phyloP scores from a whole-genome alignment of 495 filamentous ascomycete genomes.

The Hypoxylon rickii region DNA sequence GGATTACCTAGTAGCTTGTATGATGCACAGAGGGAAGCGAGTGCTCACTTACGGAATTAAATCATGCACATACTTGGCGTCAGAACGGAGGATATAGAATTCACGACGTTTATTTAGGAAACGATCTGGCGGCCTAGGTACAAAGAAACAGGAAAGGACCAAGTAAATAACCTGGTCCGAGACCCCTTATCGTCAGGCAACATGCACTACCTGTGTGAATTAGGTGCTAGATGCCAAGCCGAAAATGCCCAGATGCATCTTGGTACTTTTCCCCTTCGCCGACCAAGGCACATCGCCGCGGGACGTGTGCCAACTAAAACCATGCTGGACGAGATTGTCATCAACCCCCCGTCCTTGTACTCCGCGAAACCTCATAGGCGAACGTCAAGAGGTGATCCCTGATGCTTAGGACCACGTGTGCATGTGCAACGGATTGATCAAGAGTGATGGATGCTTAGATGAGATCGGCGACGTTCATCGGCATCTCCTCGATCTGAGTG shows the following conservation, averaged over 20 bases:
- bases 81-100: conserved; percentile 2
- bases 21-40: too few species aligned
- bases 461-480: conserved; percentile 80
- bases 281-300: conserved; percentile 15
- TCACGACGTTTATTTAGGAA: conserved; percentile 39
- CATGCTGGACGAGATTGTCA: conserved; percentile 28
- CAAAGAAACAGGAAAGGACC: conserved; percentile 34
- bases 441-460: conserved; percentile 45
- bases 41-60: too few species aligned
- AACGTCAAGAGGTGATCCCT: conserved; percentile 20
- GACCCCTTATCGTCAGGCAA: conserved; percentile 31
- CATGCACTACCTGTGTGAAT: conserved; percentile 35
- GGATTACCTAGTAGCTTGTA: too few species aligned
- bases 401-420: too few species aligned
- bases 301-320: conserved; percentile 27
- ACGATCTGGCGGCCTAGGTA: conserved; percentile 38
- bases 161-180: conserved; percentile 32
- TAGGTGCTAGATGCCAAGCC: conserved; percentile 39
- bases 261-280: conserved; percentile 34
- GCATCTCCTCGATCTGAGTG: conserved; percentile 86
- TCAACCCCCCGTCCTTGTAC: conserved; percentile 26
- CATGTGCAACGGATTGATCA: too few species aligned
- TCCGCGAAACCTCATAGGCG: conserved; percentile 25
- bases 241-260: conserved; percentile 40
- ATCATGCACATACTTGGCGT: background rate